phyloP scores from a whole-genome alignment of 129 eudicot genomes.

The sunflower (Helianthus annuus) region HanXRQr2.0-SUNRISE NC_035438.2:109816557-109817056 shows the following conservation, averaged over 20 bases:
- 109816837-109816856: not conserved
- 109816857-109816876: constrained; percentile 38
- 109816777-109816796: constrained; percentile 23
- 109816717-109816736: constrained; percentile 88
- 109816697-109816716: constrained; percentile 77
- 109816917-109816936: constrained; percentile 82
- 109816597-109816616: too few species aligned
- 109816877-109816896: constrained; percentile 97
- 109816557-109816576: too few species aligned
- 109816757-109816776: constrained; percentile 86
- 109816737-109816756: constrained; percentile 82
- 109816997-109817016: constrained; percentile 56
- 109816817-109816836: not conserved
- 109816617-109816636: too few species aligned
- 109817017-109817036: too few species aligned
- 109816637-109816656: not conserved
- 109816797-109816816: constrained; percentile 15
- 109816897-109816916: constrained; percentile 90
- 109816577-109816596: too few species aligned
- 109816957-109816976: constrained; percentile 96
- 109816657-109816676: constrained; percentile 74
- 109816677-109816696: constrained; percentile 83
- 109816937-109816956: constrained; percentile 88
- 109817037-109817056: too few species aligned
- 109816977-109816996: constrained; percentile 79